Evolutionary conservation across 208 protist species (phyloP).

Genomic region (Acanthamoeba royreba): DNA sequence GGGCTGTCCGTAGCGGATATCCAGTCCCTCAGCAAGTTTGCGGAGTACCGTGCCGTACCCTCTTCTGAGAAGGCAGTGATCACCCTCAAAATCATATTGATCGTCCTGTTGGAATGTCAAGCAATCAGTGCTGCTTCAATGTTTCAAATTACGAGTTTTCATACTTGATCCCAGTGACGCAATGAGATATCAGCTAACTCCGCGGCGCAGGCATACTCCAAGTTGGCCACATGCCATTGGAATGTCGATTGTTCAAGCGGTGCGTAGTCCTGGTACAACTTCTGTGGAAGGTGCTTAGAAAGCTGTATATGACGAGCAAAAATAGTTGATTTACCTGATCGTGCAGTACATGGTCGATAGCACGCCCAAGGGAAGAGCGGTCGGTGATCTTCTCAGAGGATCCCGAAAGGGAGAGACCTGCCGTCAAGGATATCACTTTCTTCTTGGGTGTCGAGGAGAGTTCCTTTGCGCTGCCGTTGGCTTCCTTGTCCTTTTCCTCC

Average conservation of each 20-base stretch:
- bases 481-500: no score
- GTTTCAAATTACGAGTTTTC: no score
- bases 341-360: conserved; percentile 21
- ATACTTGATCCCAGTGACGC: conserved; percentile 38
- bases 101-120: background rate
- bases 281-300: no score
- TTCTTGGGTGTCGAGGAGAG: background rate
- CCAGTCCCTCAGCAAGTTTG: conserved; percentile 24
- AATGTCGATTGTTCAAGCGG: background rate
- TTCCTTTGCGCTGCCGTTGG: background rate
- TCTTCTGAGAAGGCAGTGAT: conserved; percentile 10
- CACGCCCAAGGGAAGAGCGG: background rate
- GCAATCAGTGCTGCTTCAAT: no score
- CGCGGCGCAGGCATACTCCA: conserved; percentile 39
- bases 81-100: conserved; percentile 40
- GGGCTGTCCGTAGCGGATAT: background rate
- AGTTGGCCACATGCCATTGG: conserved; percentile 46
- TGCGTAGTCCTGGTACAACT: background rate
- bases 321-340: background rate
- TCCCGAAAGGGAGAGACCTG: background rate
- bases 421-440: background rate
- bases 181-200: conserved; percentile 45
- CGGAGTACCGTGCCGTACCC: conserved; percentile 22
- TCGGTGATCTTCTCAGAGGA: background rate
- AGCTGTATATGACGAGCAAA: no score